Base-by-base conservation (phyloP, 75 land plant species). In the Selaginella moellendorffii region DNA sequence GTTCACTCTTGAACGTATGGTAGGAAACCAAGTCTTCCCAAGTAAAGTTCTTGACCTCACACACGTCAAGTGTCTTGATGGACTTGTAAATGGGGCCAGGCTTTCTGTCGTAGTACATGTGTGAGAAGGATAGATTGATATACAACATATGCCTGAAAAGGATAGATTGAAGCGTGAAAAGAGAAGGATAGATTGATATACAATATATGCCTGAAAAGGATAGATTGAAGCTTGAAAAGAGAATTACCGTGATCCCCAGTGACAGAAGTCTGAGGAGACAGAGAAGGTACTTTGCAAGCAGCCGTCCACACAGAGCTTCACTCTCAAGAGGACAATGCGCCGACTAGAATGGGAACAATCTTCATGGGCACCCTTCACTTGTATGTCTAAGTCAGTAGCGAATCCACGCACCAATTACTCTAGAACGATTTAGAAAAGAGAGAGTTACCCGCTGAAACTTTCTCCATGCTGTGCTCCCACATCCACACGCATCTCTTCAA, bases 391-490 rank as follows among this genome's bases (percentile, higher is more conserved):
- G 54, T 17, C 18, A 67, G 26, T 36, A 36, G 14, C 46, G 5
- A 36, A 36, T 14, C 5, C 5, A 36, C 46, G 14, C 14, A n/a
- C n/a, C n/a, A n/a, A n/a, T n/a, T n/a, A n/a, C n/a, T n/a, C n/a
- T n/a, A n/a, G n/a, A n/a, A n/a, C n/a, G n/a, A n/a, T n/a, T n/a
- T n/a, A n/a, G n/a, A n/a, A n/a, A n/a, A n/a, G 64, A 71, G 31
- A 70, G 63, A 14, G 31, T 63, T 82, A 93, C 98, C 98, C 98
- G 27, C 82, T 70, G 66, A 93, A 93, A 27, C 88, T 76, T 72
- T 85, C 83, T 23, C 84, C 96, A 60, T 88, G 80, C 70, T 93
- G 88, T 24, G 98, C 98, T 76, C 88, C 98, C 30, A 85, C 85
- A 27, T 70, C 65, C 64, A 85, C 61, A 65, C 83, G 80, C 98